Conservation (phyloP, 805 yeast species). For the Spathaspora passalidarum region DNA sequence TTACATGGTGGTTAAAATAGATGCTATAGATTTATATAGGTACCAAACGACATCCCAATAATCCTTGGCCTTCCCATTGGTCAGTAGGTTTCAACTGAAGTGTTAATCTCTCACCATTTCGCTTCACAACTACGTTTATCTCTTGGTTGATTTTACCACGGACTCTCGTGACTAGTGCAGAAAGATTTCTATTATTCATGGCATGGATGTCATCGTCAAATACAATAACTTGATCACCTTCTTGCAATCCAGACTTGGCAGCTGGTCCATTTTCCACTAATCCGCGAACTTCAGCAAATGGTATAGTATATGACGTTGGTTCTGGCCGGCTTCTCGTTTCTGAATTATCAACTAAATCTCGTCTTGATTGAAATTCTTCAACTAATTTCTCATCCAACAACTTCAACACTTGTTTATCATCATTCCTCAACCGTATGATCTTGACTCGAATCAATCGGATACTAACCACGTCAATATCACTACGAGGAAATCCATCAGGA, state of each 20-base stretch:
- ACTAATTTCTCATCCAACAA: slow-evolving; percentile 46
- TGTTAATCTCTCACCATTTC: slow-evolving; percentile 23
- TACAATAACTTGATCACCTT: slow-evolving; percentile 51
- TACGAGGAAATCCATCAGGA: slow-evolving; percentile 80
- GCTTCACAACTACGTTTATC: slow-evolving; percentile 24
- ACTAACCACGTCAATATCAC: slow-evolving; percentile 73
- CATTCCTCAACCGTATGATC: slow-evolving; percentile 70
- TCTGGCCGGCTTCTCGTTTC: not conserved
- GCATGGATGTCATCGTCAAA: slow-evolving; percentile 53
- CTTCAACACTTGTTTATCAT: slow-evolving; percentile 49
- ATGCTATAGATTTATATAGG: slow-evolving; percentile 27
- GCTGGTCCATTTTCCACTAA: slow-evolving; percentile 61
- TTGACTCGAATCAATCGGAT: slow-evolving; percentile 60
- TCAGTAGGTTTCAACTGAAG: slow-evolving; percentile 41
- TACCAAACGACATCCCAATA: slow-evolving; percentile 63
- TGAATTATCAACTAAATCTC: not conserved
- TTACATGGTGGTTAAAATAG: slow-evolving; percentile 73
- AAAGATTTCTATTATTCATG: slow-evolving; percentile 51
- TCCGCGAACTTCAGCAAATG: slow-evolving; percentile 55
- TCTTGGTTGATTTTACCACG: slow-evolving; percentile 28
- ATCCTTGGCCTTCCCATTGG: slow-evolving; percentile 64
- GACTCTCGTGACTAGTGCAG: slow-evolving; percentile 44
- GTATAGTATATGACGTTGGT: slow-evolving; percentile 21
- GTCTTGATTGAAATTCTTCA: slow-evolving; percentile 33
- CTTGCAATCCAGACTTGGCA: slow-evolving; percentile 44